Conservation (phyloP, 495 filamentous ascomycete species). For the Xylaria intraflava region DNA sequence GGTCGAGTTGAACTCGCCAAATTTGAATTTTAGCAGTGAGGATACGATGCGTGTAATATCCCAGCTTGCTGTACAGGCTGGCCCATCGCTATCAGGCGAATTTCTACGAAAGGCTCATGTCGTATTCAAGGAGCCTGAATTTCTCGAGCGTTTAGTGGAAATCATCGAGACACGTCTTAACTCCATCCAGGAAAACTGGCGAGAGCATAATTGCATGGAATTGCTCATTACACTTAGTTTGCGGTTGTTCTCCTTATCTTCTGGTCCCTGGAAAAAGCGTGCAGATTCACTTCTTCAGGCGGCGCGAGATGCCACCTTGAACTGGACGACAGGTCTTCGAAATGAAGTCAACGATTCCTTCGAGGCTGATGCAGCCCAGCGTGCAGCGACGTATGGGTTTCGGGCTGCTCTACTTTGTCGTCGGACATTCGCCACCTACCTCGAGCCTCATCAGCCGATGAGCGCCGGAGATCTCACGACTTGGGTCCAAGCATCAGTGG, state of each 20-base stretch:
- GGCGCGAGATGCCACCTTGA: slow-evolving; percentile 18
- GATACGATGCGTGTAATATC: slow-evolving; percentile 33
- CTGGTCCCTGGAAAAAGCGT: not conserved
- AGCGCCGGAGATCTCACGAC: slow-evolving; percentile 13
- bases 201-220: slow-evolving; percentile 46
- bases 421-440: slow-evolving; percentile 38
- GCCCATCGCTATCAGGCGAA: slow-evolving; percentile 30
- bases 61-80: slow-evolving; percentile 42
- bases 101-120: slow-evolving; percentile 36
- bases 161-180: slow-evolving; percentile 36
- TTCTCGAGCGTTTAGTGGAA: slow-evolving; percentile 37
- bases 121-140: slow-evolving; percentile 39
- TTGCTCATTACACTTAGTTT: slow-evolving; percentile 39
- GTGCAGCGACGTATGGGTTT: slow-evolving; percentile 35
- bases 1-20: slow-evolving; percentile 45
- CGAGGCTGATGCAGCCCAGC: slow-evolving; percentile 33
- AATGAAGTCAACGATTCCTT: slow-evolving; percentile 34
- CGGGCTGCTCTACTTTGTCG: slow-evolving; percentile 46
- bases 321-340: slow-evolving; percentile 44
- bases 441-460: slow-evolving; percentile 11
- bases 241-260: slow-evolving; percentile 20
- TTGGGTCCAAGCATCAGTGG: slow-evolving; percentile 32
- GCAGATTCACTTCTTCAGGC: slow-evolving; percentile 8
- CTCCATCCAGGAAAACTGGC: slow-evolving; percentile 43
- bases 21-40: slow-evolving; percentile 49